These are phyloP conservation scores for Eucalyptus cloeziana DNA, from an alignment of 345 rosid species.

Conservation along the genomic window DNA sequence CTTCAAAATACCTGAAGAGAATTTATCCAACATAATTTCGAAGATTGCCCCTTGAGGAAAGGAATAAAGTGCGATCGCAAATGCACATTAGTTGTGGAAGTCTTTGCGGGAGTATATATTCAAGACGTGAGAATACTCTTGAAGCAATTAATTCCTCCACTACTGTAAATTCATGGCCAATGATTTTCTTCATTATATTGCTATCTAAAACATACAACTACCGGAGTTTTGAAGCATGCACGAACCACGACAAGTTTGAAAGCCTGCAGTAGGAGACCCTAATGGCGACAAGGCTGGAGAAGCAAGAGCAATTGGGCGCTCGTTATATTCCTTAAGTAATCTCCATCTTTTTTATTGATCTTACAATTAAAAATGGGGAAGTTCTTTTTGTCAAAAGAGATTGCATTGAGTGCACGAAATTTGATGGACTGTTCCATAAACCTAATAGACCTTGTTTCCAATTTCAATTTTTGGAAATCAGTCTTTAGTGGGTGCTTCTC, in stretches of 20 bases:
- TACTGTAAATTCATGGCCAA: neutral
- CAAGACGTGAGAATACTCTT: neutral
- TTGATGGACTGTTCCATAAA: neutral
- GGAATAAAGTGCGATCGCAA: neutral
- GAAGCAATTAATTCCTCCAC: neutral
- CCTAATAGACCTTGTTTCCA: accelerated
- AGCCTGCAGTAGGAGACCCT: accelerated
- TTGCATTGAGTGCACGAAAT: no score
- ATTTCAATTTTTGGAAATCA: no score
- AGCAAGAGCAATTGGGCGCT: neutral
- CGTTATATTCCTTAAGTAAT: neutral
- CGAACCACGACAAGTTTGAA: neutral
- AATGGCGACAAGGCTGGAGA: neutral
- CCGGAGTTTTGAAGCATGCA: no score
- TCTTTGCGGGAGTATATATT: neutral
- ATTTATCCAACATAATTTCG: no score
- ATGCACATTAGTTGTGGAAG: neutral
- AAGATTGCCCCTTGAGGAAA: neutral
- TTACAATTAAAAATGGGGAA: no score
- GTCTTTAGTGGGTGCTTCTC: accelerated
- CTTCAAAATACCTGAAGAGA: no score
- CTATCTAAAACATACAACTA: accelerated
- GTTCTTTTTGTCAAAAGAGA: no score
- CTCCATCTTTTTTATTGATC: neutral
- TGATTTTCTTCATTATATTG: neutral